Evolutionary conservation across 1,139 yeast genomes (phyloP), one percentile per base, ranked within the genome.

Genomic region (Magnusiomyces suaveolens): DNA sequence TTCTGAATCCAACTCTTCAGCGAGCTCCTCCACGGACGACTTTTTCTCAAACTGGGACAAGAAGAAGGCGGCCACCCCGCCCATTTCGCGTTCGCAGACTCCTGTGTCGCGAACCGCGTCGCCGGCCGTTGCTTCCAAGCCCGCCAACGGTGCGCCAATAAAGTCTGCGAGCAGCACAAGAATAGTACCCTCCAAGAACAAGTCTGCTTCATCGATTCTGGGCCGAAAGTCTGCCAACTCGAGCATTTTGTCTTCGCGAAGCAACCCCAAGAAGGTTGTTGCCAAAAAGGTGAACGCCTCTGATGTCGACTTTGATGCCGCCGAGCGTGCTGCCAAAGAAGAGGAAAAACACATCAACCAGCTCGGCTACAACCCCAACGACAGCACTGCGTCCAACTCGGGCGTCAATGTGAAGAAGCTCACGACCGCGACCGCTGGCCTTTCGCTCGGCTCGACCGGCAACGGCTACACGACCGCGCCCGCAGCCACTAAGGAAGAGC

Each of bases 1-100:
- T 10, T 43, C 29, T 26, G 54, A 39, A 26, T 20, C 55, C 50
- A 74, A 74, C 48, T n/a, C 47, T 10, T 36, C 50, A 8, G 23
- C 43, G 8, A 52, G 52, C 47, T 47, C 46, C 41, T 74, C 82
- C 44, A 80, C 78, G 47, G 96, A 88, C 66, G 97, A 89, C 69
- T 92, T 92, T 69, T 92, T 94, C 72, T 79, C 95, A 55, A 84
- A 81, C 68, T 89, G 96, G 95, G 88, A 87, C 58, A 87, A 87
- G 66, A 63, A 68, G 56, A 66, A 68, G 57, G 65, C 73, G 8
- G 36, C 36, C 12, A 73, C 81, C 2, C 82, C 87, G 16, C 80
- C 87, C 14, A 67, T 80, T 4, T 80, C 86, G 14, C 72, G 78
- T 57, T 72, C 73, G 10, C 58, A 69, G 3, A 69, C 73, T n/a